Base-by-base conservation (phyloP, 1,284 basidiomycete genomes). In the Ganoderma lingzhi region DNA sequence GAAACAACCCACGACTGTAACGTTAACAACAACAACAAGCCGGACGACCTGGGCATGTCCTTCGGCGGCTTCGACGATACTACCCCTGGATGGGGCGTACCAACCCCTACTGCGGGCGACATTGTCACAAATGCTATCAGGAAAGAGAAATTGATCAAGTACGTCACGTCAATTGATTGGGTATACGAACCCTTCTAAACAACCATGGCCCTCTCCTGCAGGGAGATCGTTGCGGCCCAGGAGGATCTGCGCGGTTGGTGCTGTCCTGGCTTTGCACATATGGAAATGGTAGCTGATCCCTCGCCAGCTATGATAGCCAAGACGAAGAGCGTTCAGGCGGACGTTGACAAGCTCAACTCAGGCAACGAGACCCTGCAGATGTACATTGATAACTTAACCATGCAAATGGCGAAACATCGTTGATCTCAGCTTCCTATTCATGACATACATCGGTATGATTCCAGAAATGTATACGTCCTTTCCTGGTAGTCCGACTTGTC, bases 301-400 rank as follows among this genome's bases (percentile, higher is more conserved):
- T 58, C 55, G 64, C n/a, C 70, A 95, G 93, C 88, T 65, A 84
- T 95, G 70, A 77, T 93, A 39, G 82, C 83, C n/a, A 87, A 91
- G 68, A 89, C 92, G 1, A 86, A 91, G 71, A 80, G 82, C 28
- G 89, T 93, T 5, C 91, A 95, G 79, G 84, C 84, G 66, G 94
- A 96, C 74, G 86, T 93, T 19, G 90, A 93, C 70, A 94, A 93
- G 78, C 84, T 95, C 28, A 82, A 85, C 2, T 91, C 92, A 0
- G 92, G 91, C 67, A 96, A 96, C 74, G 89, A 91, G 71, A 95
- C 90, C 5, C 81, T 96, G 66, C 94, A 96, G 78, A 92, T 91
- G 88, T 96, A 96, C 77, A 95, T 95, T 75, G 93, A 96, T 78
- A 96, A 96, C 75, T 78, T 96, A 71, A 95, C 94, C 0, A 85